Evolutionary conservation across 495 filamentous ascomycete genomes (phyloP).

Genomic region (Eremomyces bilateralis): DNA sequence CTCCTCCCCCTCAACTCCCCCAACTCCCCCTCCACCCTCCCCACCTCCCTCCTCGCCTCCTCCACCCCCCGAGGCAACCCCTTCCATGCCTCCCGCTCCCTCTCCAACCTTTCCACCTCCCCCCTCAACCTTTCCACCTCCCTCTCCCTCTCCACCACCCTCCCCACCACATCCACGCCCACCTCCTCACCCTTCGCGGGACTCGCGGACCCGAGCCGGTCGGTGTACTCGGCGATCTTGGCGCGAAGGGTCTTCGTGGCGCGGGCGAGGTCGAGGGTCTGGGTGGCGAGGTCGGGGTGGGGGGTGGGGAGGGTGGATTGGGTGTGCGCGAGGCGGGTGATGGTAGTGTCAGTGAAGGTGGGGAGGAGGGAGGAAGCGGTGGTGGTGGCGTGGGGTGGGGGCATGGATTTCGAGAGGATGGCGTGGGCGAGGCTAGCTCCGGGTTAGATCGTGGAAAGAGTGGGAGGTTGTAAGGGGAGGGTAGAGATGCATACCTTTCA

Average conservation of each 20-base stretch:
- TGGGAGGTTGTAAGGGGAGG: neutral
- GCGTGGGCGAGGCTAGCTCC: neutral
- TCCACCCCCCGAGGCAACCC: neutral
- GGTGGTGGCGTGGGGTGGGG: too few relatives aligned
- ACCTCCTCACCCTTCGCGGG: neutral
- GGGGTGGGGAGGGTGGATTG: neutral
- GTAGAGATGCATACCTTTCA: neutral
- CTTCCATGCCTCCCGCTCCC: neutral
- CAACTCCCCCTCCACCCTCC: neutral
- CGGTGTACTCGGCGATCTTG: slow-evolving; percentile 35
- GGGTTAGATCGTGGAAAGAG: neutral
- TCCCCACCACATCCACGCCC: neutral
- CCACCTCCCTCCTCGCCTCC: neutral
- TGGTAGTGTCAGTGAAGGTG: too few relatives aligned
- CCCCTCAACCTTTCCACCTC: neutral
- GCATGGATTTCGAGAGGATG: neutral
- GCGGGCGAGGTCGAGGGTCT: slow-evolving; percentile 40
- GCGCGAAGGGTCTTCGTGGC: slow-evolving; percentile 33
- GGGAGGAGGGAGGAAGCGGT: too few relatives aligned
- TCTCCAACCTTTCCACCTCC: neutral
- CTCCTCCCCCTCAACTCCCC: neutral
- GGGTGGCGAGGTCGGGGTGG: slow-evolving; percentile 5
- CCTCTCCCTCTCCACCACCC: neutral
- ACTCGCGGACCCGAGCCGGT: slow-evolving; percentile 22
- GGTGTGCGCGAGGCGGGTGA: too few relatives aligned